These are phyloP conservation scores for Aciculosporium take DNA, from an alignment of 2,329 filamentous ascomycete genomes.

Conservation along the genomic window DNA sequence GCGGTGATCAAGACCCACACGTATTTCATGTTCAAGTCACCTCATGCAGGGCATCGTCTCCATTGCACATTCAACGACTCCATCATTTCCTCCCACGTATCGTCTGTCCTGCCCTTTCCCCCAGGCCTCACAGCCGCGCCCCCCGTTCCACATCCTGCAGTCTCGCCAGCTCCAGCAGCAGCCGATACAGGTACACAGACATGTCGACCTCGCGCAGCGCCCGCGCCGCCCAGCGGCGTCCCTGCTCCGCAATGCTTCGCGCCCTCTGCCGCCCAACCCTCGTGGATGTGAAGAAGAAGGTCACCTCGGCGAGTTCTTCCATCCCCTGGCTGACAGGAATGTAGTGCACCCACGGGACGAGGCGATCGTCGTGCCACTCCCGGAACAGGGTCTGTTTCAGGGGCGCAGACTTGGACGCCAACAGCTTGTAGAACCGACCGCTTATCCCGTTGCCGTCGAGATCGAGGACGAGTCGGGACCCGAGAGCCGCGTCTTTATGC, in stretches of 20 bases:
- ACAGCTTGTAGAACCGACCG: conserved; percentile 35
- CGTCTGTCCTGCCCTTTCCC: too few relatives aligned
- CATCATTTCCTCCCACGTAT: neutral
- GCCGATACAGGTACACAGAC: conserved; percentile 43
- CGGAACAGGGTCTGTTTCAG: conserved; percentile 38
- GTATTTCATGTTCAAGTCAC: too few relatives aligned
- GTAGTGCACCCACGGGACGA: conserved; percentile 43
- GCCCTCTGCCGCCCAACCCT: conserved; percentile 33
- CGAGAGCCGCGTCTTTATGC: conserved; percentile 17
- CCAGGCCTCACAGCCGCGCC: too few relatives aligned
- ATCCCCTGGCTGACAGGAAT: conserved; percentile 35
- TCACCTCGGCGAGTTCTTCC: conserved; percentile 37
- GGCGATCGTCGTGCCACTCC: conserved; percentile 44
- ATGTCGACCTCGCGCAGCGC: conserved; percentile 45
- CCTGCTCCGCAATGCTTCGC: conserved; percentile 35
- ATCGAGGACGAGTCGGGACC: conserved; percentile 32
- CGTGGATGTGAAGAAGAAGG: conserved; percentile 30
- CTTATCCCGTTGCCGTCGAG: conserved; percentile 42
- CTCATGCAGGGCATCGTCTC: too few relatives aligned
- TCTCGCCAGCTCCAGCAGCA: conserved; percentile 42
- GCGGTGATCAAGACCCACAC: too few relatives aligned
- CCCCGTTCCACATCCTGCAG: conserved; percentile 18
- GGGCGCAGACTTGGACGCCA: conserved; percentile 31
- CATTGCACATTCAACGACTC: too few relatives aligned
- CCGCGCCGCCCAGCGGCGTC: conserved; percentile 38